phyloP scores from a whole-genome alignment of 345 rosid genomes.

The Euphorbia peplus region DNA sequence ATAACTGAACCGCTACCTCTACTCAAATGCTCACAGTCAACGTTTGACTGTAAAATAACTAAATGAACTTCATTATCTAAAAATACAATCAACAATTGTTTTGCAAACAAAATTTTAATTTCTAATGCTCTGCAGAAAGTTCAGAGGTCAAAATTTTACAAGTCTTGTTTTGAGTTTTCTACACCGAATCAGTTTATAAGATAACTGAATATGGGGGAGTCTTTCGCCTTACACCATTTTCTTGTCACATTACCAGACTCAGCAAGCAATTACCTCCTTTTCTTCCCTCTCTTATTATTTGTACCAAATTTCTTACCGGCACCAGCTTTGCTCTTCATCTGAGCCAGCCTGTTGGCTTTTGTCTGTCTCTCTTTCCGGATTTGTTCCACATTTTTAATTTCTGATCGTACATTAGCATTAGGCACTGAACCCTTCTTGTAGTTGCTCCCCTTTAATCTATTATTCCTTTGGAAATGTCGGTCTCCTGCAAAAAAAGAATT shows the following conservation, averaged over 20 bases:
- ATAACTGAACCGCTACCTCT: too few species aligned
- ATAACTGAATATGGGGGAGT: background rate
- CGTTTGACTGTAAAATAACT: too few species aligned
- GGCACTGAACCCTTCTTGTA: slow-evolving; percentile 47
- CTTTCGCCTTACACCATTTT: background rate
- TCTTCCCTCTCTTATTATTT: slow-evolving; percentile 39
- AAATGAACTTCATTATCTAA: too few species aligned
- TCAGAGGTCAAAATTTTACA: background rate
- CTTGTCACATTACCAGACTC: background rate
- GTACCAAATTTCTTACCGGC: slow-evolving; percentile 26
- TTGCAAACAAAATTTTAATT: background rate
- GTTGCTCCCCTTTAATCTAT: slow-evolving; percentile 46
- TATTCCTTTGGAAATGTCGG: slow-evolving; percentile 22
- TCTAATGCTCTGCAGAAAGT: background rate
- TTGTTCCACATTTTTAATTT: slow-evolving; percentile 81
- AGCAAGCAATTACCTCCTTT: slow-evolving; percentile 18
- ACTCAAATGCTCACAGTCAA: too few species aligned
- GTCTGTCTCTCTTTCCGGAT: slow-evolving; percentile 85
- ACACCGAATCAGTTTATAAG: too few species aligned
- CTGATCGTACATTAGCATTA: slow-evolving; percentile 78
- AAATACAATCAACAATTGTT: too few species aligned
- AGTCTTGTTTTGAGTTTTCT: background rate
- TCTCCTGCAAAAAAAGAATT: slow-evolving; percentile 34
- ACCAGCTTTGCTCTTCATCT: slow-evolving; percentile 55
- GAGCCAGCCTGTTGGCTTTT: slow-evolving; percentile 55